These are phyloP conservation scores for Kwoniella pini DNA, from an alignment of 768 basidiomycete species.

Conservation along the genomic window DNA sequence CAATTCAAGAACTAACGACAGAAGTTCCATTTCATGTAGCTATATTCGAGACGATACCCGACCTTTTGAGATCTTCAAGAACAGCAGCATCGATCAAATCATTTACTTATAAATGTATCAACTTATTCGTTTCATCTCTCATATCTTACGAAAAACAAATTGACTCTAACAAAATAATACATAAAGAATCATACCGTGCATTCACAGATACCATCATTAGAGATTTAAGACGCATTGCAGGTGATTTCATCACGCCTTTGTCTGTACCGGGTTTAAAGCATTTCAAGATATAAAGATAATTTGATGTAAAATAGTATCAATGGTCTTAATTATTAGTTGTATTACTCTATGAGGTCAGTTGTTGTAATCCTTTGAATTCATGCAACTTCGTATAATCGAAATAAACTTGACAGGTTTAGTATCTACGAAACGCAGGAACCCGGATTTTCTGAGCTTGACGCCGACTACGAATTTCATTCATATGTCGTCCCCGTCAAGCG, in stretches of 20 bases:
- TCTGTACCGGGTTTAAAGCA: conserved; percentile 33
- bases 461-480: too few species aligned
- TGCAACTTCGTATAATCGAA: too few species aligned
- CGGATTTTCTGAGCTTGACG: too few species aligned
- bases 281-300: conserved; percentile 9
- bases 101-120: conserved; percentile 52
- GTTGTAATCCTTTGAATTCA: too few species aligned
- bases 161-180: conserved; percentile 22
- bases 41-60: conserved; percentile 59
- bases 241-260: conserved; percentile 21
- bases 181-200: conserved; percentile 39
- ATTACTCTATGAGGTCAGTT: too few species aligned
- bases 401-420: too few species aligned
- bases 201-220: conserved; percentile 27
- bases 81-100: conserved; percentile 38
- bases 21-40: conserved; percentile 57
- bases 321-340: too few species aligned
- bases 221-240: conserved; percentile 15
- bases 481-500: too few species aligned
- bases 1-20: too few species aligned
- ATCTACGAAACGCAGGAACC: too few species aligned
- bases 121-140: conserved; percentile 62
- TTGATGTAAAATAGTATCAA: too few species aligned
- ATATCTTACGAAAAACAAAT: conserved; percentile 56
- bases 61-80: conserved; percentile 46